Base-by-base conservation (phyloP, 2,329 filamentous ascomycete genomes). In the Colletotrichum sp. region DNA sequence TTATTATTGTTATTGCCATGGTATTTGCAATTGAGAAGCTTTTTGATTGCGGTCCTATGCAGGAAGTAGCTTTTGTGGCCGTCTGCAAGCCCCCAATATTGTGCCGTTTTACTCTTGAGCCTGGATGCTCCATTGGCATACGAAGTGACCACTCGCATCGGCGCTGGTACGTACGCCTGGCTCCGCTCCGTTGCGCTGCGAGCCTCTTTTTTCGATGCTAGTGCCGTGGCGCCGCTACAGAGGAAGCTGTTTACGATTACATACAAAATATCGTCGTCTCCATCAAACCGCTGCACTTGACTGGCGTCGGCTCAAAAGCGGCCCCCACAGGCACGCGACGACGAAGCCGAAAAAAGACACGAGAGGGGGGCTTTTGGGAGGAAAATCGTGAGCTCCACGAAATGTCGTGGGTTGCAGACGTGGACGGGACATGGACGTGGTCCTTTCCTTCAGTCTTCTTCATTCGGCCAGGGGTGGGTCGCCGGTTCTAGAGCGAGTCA, bases 401-500 rank as follows among this genome's bases (percentile, higher is more conserved):
- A n/a, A 49, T 49, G 39, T 49, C 39, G 39, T 49, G 39, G 39
- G 39, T 49, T 49, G 39, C 39, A 49, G 39, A 49, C 59, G 59
- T 63, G 52, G 13, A 24, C 52, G 39, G 39, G 39, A n/a, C 59
- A n/a, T 55, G 66, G 55, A 55, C 32, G 26, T 60, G 44, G 66
- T 44, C 24, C 60, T 49, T 65, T 34, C 39, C 18, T 49, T 49
- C 39, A 49, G 18, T 49, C 39, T 49, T n/a, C 39, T 49, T 49
- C 18, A 49, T 49, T 49, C 39, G 39, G 39, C 21, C 34, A 28
- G 18, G 68, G 49, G 68, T 55, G 72, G 68, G 36, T 36, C 52
- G 21, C 49, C 49, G 55, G 69, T 57, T 73, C 73, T 76, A 64
- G 73, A 76, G 73, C 73, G 73, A 76, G 73, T 76, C 73, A 76